Base-by-base conservation (phyloP, 2,329 filamentous ascomycete genomes). In the Rhynchosporium graminicola region DNA sequence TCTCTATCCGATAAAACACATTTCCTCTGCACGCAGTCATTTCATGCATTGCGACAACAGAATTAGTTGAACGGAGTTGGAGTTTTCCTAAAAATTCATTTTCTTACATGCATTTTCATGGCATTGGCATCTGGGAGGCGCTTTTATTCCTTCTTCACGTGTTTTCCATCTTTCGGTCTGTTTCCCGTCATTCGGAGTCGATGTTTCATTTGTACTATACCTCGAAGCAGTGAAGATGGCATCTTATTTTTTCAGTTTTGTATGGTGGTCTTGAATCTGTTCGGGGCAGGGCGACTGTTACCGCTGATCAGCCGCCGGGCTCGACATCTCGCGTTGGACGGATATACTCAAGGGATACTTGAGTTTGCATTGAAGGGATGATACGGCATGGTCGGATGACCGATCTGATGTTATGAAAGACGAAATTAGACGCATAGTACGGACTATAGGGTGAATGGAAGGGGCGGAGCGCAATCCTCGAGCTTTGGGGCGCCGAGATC, bases 21-120 rank as follows among this genome's bases (percentile, higher is more conserved):
- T 20, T 43, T 43, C 36, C 28, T 42, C 33, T 20, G 20, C 8
- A n/a, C 51, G 48, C 45, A 54, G 57, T 65, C 50, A n/a, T 57
- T 57, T 36, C 9, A 36, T 36, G 9, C 60, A 43, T n/a, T 43
- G n/a, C 43, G 20, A 20, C 63, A 47, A 64, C 59, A 67, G 69
- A 67, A 71, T 70, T 65, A 62, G 61, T 64, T 45, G 40, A 31
- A 33, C 36, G 57, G 66, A 67, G 62, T 68, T 52, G 68, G 69
- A 66, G 67, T 68, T 61, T 42, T 46, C 26, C 20, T 20, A 20
- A 60, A 52, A 52, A 45, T 47, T 57, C 58, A 54, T 55, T 59
- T 56, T 55, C 43, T 56, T 48, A 40, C 60, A 36, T 56, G 48
- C 20, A 36, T 50, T n/a, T 26, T 40, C 15, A 26, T 26, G 45